Conservation (phyloP, 352 stramenopile genomes). For the Phytophthora uliginosa region DNA sequence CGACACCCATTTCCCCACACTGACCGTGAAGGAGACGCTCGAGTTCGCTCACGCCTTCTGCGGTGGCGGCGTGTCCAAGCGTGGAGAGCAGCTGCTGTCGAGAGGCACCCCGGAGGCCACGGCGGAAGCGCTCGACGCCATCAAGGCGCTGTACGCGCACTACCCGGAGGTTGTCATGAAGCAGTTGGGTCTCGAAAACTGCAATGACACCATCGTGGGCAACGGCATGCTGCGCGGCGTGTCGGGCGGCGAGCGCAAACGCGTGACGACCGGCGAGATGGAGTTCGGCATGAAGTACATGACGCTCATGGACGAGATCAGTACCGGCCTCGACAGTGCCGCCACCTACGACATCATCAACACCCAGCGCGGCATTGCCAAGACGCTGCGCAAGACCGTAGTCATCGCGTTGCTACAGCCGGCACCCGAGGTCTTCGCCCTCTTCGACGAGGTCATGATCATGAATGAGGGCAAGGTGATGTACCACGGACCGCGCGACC, state of each 20-base stretch:
- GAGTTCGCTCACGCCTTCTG: constrained; percentile 79
- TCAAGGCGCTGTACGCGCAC: constrained; percentile 23
- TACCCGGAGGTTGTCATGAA: constrained; percentile 47
- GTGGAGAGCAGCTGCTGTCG: constrained; percentile 53
- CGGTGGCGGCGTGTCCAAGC: constrained; percentile 37
- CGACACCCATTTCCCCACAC: constrained; percentile 92
- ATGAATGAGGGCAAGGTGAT: constrained; percentile 32
- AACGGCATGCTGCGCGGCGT: constrained; percentile 63
- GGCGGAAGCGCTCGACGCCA: constrained; percentile 18
- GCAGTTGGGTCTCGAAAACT: constrained; percentile 58
- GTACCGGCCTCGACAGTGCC: constrained; percentile 90
- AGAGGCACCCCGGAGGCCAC: constrained; percentile 31
- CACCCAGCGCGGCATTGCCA: constrained; percentile 31
- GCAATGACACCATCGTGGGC: constrained; percentile 66
- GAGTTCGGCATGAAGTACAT: constrained; percentile 80
- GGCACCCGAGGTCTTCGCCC: constrained; percentile 55
- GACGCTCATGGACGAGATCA: constrained; percentile 92
- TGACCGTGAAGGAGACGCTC: constrained; percentile 37
- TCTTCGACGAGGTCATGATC: constrained; percentile 31
- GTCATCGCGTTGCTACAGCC: constrained; percentile 88
- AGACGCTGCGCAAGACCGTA: constrained; percentile 37
- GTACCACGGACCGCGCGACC: constrained; percentile 45
- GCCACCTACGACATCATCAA: constrained; percentile 52
- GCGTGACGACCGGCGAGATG: constrained; percentile 90
- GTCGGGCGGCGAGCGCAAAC: constrained; percentile 76